phyloP scores from a whole-genome alignment of 176 grass and related monocot genomes.

The Triticum monococcum region DNA sequence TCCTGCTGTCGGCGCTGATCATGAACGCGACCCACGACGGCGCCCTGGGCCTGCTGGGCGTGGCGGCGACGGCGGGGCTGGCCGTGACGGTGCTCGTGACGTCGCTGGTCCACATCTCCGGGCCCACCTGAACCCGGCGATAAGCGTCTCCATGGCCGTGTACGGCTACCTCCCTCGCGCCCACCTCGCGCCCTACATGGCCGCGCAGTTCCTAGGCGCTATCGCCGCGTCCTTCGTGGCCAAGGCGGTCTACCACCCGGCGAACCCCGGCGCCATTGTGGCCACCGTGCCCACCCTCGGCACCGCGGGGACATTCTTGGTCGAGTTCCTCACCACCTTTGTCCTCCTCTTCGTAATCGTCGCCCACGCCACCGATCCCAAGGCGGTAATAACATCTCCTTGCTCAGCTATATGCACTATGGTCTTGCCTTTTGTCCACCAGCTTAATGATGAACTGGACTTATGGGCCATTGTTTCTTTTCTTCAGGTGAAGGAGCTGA shows the following conservation, averaged over 20 bases:
- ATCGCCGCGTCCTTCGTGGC: slow-evolving; percentile 40
- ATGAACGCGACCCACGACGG: slow-evolving; percentile 36
- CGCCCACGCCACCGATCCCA: slow-evolving; percentile 41
- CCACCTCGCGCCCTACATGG: slow-evolving; percentile 47
- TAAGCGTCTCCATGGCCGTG: slow-evolving; percentile 45
- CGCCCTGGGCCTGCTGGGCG: slow-evolving; percentile 35
- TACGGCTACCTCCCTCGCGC: slow-evolving; percentile 44
- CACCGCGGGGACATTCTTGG: slow-evolving; percentile 21
- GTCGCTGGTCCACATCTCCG: slow-evolving; percentile 56
- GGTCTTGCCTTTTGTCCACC: neutral
- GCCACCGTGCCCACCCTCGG: slow-evolving; percentile 46
- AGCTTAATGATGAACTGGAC: neutral
- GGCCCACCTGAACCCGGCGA: slow-evolving; percentile 59
- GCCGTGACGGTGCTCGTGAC: slow-evolving; percentile 39
- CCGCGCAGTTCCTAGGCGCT: slow-evolving; percentile 45
- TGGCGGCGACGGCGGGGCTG: slow-evolving; percentile 16
- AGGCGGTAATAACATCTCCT: neutral
- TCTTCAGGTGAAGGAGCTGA: slow-evolving; percentile 40
- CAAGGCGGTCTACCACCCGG: slow-evolving; percentile 43
- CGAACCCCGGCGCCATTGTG: neutral
- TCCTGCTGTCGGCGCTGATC: slow-evolving; percentile 46
- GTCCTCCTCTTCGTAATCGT: slow-evolving; percentile 63
- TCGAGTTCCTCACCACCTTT: slow-evolving; percentile 70
- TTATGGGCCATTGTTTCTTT: neutral
- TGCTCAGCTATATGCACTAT: neutral